These are phyloP conservation scores for Lanzia echinophila DNA, from an alignment of 2,329 filamentous ascomycete species.

Conservation along the genomic window DNA sequence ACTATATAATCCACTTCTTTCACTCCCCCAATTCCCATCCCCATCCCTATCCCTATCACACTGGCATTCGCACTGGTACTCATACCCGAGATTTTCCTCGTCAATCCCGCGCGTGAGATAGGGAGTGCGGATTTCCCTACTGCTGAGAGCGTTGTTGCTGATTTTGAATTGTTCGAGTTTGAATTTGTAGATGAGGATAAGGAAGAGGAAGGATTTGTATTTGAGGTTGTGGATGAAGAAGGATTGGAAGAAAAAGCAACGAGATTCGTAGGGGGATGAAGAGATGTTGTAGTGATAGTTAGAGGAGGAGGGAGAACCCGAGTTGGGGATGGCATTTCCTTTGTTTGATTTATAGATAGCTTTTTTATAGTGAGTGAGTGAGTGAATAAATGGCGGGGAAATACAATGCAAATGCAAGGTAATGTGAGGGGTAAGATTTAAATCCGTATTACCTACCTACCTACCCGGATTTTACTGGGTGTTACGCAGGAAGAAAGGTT, in stretches of 20 bases:
- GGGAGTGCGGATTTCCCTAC: slow-evolving; percentile 8
- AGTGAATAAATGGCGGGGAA: background rate
- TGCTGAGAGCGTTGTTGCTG: slow-evolving; percentile 8
- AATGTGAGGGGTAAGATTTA: slow-evolving; percentile 7
- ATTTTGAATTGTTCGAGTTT: too few species aligned
- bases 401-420: background rate
- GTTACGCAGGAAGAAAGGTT: background rate
- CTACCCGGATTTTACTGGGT: too few species aligned
- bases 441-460: background rate
- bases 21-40: slow-evolving; percentile 44
- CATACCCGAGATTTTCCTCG: slow-evolving; percentile 1
- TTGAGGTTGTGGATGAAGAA: background rate
- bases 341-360: background rate
- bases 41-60: slow-evolving; percentile 48
- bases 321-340: background rate
- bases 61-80: slow-evolving; percentile 26
- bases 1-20: too few species aligned
- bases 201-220: background rate
- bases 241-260: background rate
- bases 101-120: slow-evolving; percentile 6
- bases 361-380: background rate
- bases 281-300: background rate
- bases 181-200: too few species aligned
- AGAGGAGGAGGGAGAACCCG: background rate
- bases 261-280: background rate